Evolutionary conservation across 139 green algal genomes (phyloP).

Genomic region (Volvox africanus): DNA sequence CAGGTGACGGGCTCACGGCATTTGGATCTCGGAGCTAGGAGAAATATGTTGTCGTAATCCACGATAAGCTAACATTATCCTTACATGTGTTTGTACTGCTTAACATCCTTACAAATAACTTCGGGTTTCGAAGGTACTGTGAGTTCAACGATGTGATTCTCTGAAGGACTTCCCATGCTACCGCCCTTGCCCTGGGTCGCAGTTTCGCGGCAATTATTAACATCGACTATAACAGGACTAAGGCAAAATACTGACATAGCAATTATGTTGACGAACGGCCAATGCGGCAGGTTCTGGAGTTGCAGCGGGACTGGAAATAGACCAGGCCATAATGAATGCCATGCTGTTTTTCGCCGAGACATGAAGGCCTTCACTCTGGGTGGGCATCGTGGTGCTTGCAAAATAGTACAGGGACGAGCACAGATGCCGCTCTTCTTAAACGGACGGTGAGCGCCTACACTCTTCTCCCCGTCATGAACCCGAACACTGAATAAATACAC

Average conservation of each 20-base stretch:
- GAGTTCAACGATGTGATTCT: constrained; percentile 15
- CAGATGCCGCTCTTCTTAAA: neutral
- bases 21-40: no score
- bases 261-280: neutral
- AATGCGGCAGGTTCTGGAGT: neutral
- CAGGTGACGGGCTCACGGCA: no score
- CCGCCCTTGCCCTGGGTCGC: neutral
- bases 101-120: no score
- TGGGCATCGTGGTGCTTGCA: neutral
- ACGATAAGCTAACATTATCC: no score
- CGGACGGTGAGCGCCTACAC: neutral
- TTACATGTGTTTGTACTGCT: no score
- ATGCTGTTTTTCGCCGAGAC: neutral
- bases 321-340: neutral
- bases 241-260: neutral
- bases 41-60: no score
- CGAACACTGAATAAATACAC: no score
- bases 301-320: neutral
- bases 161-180: neutral
- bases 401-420: neutral
- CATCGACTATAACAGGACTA: neutral
- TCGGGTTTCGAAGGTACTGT: neutral
- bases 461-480: neutral
- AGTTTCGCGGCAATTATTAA: neutral
- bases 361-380: neutral